phyloP scores from a whole-genome alignment of 73 alveolate genomes.

The Paramecium primaurelia region DNA sequence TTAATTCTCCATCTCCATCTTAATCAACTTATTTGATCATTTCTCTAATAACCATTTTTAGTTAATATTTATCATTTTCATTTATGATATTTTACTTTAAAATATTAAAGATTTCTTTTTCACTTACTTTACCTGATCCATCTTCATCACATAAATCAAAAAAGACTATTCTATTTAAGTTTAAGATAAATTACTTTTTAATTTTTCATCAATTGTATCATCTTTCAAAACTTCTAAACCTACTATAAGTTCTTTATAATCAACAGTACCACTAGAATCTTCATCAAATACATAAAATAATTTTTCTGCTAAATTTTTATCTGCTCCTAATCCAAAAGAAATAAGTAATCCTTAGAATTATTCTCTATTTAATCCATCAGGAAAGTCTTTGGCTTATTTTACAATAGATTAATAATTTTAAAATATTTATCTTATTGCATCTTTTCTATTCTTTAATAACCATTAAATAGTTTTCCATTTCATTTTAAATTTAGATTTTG shows the following conservation, averaged over 20 bases:
- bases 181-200: conserved; percentile 56
- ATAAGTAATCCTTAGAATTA: conserved; percentile 55
- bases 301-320: conserved; percentile 60
- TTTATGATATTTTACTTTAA: conserved; percentile 68
- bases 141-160: conserved; percentile 87
- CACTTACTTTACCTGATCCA: conserved; percentile 78
- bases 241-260: conserved; percentile 78
- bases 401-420: conserved; percentile 52
- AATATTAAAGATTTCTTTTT: conserved; percentile 76
- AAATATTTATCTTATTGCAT: conserved; percentile 55
- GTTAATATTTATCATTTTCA: conserved; percentile 69
- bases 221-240: conserved; percentile 82
- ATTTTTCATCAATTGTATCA: conserved; percentile 75
- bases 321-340: conserved; percentile 62
- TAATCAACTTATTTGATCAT: conserved; percentile 73
- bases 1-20: conserved; percentile 82
- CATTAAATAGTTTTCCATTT: conserved; percentile 65
- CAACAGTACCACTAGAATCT: conserved; percentile 84
- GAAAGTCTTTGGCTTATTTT: conserved; percentile 44
- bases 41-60: conserved; percentile 70
- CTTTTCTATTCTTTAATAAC: conserved; percentile 57
- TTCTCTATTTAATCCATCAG: conserved; percentile 52
- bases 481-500: conserved; percentile 62
- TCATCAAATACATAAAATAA: conserved; percentile 82
- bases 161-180: conserved; percentile 55